Conservation (phyloP, 2,329 filamentous ascomycete species). For the Colletotrichum paranaense region DNA sequence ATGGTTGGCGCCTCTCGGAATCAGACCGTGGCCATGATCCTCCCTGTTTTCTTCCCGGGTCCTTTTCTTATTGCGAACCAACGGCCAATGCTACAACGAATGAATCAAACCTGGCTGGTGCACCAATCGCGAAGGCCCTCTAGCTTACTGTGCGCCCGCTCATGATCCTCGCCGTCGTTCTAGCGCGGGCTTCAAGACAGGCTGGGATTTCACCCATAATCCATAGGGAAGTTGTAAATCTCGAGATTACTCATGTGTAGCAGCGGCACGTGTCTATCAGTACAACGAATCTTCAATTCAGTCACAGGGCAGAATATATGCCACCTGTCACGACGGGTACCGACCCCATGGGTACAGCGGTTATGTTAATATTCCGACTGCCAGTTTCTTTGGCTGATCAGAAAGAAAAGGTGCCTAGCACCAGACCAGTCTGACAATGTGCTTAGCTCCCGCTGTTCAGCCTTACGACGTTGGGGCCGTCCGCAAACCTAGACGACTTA, state of each 20-base stretch:
- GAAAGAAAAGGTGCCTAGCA: not conserved
- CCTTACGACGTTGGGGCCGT: slow-evolving; percentile 25
- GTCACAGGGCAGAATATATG: not conserved
- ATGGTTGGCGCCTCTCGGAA: not conserved
- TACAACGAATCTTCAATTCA: not conserved
- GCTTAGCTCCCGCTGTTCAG: slow-evolving; percentile 17
- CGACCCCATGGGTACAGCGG: not conserved
- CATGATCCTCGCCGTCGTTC: not conserved
- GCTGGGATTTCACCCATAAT: not conserved
- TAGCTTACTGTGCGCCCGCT: not conserved
- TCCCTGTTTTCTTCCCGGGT: slow-evolving; percentile 6
- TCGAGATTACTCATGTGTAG: not conserved
- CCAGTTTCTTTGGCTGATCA: not conserved
- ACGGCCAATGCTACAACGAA: slow-evolving; percentile 9
- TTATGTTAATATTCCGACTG: not conserved
- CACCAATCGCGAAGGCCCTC: slow-evolving; percentile 6
- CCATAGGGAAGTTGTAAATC: too few species aligned
- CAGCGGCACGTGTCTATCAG: not conserved
- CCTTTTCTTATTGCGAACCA: not conserved
- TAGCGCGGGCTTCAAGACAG: not conserved
- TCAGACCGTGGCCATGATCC: slow-evolving; percentile 4
- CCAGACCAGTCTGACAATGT: not conserved
- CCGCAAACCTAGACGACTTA: slow-evolving; percentile 3
- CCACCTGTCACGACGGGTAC: not conserved
- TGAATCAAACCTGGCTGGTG: not conserved